Conservation (phyloP, 2,329 filamentous ascomycete species). For the Fonsecaea monophora region DNA sequence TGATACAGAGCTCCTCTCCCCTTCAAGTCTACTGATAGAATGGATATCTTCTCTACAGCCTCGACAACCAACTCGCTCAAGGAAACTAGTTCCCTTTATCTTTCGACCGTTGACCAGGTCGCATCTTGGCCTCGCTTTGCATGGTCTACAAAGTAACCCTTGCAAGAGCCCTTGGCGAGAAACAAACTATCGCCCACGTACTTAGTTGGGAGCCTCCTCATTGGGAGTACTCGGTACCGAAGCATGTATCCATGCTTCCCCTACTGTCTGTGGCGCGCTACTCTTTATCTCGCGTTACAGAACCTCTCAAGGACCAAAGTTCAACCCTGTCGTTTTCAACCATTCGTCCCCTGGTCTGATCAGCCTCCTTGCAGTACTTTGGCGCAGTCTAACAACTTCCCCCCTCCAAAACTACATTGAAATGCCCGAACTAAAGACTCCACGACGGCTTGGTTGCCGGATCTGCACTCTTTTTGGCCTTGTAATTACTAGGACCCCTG, state of each 20-base stretch:
- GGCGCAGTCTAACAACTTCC: not conserved
- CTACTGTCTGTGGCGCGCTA: not conserved
- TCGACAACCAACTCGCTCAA: not conserved
- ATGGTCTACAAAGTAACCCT: not conserved
- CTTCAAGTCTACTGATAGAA: not conserved
- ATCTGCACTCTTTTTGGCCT: not conserved
- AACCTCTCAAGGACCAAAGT: not conserved
- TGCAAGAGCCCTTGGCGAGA: not conserved
- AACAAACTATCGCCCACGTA: not conserved
- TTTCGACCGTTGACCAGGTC: not conserved
- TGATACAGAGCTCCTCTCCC: not conserved
- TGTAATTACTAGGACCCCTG: not conserved
- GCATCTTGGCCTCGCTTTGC: not conserved
- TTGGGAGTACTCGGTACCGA: not conserved
- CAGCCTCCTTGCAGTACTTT: not conserved
- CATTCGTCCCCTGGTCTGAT: not conserved
- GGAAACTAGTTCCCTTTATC: not conserved
- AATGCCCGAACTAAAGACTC: not conserved
- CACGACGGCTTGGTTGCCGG: not conserved
- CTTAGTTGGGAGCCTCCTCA: not conserved
- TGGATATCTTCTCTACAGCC: not conserved
- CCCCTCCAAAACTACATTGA: not conserved
- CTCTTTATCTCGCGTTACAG: slow-evolving; percentile 9
- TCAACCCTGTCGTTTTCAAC: not conserved
- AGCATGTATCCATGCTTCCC: not conserved